Base-by-base conservation (phyloP, 768 basidiomycete genomes). In the Panaeolus papilionaceus region DNA sequence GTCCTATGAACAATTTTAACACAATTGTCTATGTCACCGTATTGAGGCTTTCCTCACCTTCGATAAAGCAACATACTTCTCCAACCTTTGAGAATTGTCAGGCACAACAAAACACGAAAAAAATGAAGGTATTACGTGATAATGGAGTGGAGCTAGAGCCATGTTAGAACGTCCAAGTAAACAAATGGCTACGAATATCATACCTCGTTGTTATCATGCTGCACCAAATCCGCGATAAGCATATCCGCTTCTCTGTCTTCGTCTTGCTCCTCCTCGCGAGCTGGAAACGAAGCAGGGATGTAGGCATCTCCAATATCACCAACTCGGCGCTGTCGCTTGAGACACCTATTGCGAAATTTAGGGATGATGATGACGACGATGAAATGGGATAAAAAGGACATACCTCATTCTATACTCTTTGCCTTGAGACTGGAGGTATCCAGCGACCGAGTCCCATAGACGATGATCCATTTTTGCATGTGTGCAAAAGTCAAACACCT, bases 381-480 rank as follows among this genome's bases (percentile, higher is more conserved):
- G 47, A n/a, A 40, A 10, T 10, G 26, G 11, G 23, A 23, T 23
- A 23, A 23, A 23, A 23, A 23, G 23, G 23, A 23, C 44, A 18
- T 7, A 87, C 89, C 89, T 82, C 23, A 77, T 73, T 37, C 77
- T 76, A 66, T 92, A 91, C 66, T 86, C 85, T 64, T 78, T 80
- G 16, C 83, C 76, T 33, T 79, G 83, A 69, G 65, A 74, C n/a
- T 69, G 73, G 8, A 81, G 68, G 44, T 79, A 77, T 28, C 63
- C 70, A 4, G 75, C 75, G 23, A 82, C 66, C 3, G 77, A 76
- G 44, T 79, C 72, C 81, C 80, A 81, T n/a, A 79, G 73, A 18
- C 75, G 71, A 37, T 72, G 68, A 51, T 77, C 73, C 38, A 80
- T 45, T 66, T 81, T 78, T 7, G 75, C 73, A 44, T 78, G 79